Percentiles rank a stretch among this genome's conserved stretches.
Evolutionary conservation across 495 filamentous ascomycete genomes (phyloP).

Genomic region (Aspergillus campestris): DNA sequence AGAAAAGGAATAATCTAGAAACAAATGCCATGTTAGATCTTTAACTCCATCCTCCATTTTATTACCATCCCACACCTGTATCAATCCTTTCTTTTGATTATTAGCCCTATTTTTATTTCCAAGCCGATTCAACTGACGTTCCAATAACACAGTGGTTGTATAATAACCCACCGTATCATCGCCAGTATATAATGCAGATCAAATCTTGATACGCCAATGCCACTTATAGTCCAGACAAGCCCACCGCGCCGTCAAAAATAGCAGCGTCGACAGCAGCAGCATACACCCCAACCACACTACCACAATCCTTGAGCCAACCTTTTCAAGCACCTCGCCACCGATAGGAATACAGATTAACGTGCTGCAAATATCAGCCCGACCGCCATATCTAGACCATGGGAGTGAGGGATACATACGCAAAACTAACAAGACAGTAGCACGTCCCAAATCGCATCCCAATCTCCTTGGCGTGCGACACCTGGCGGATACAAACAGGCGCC

Average conservation of each 20-base stretch:
- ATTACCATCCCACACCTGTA: too few species aligned
- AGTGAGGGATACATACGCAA: constrained; percentile 33
- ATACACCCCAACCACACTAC: constrained; percentile 31
- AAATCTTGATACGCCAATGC: constrained; percentile 34
- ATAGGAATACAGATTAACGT: constrained; percentile 34
- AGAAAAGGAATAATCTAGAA: too few species aligned
- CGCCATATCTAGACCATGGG: not conserved
- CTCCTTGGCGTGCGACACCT: constrained; percentile 52
- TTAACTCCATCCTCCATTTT: too few species aligned
- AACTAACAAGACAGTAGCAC: constrained; percentile 54
- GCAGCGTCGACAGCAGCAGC: constrained; percentile 25
- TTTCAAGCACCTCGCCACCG: constrained; percentile 35
- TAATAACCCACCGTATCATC: too few species aligned
- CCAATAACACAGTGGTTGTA: too few species aligned
- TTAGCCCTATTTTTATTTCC: too few species aligned
- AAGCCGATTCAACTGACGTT: too few species aligned
- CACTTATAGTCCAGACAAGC: constrained; percentile 41
- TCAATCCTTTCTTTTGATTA: too few species aligned
- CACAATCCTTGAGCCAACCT: constrained; percentile 26
- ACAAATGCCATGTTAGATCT: too few species aligned
- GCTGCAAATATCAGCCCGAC: constrained; percentile 8
- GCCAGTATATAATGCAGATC: not conserved
- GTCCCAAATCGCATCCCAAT: constrained; percentile 62
- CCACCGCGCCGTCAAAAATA: constrained; percentile 40
- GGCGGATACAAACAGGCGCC: constrained; percentile 54